Evolutionary conservation across 2,329 filamentous ascomycete species (phyloP).

Genomic region (Dryadomyces quercus-mongolicae): DNA sequence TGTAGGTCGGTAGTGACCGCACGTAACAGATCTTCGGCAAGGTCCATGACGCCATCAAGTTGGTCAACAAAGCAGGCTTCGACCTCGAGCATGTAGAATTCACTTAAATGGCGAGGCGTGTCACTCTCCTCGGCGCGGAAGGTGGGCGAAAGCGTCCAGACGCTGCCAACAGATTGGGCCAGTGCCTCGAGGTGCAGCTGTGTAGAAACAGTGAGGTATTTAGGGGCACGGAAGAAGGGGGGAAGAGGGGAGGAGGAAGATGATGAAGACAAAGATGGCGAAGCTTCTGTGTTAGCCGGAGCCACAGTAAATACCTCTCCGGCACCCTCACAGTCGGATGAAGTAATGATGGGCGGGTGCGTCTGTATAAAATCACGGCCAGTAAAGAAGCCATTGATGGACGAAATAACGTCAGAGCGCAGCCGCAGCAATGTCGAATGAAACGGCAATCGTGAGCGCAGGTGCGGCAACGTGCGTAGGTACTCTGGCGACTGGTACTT

Average conservation of each 20-base stretch:
- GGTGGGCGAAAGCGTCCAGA: conserved; percentile 88
- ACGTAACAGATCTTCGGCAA: conserved; percentile 70
- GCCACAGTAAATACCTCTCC: conserved; percentile 77
- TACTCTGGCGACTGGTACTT: conserved; percentile 90
- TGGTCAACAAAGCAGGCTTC: conserved; percentile 70
- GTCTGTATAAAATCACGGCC: conserved; percentile 63
- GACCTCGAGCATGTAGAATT: conserved; percentile 98
- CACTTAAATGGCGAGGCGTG: conserved; percentile 84
- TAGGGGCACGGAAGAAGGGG: conserved; percentile 72
- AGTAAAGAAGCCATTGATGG: conserved; percentile 65
- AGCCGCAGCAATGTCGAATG: conserved; percentile 72
- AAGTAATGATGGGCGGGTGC: conserved; percentile 89
- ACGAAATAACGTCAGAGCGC: conserved; percentile 66
- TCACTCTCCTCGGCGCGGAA: conserved; percentile 92
- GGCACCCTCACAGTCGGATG: conserved; percentile 92
- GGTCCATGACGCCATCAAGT: conserved; percentile 59
- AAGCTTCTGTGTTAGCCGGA: conserved; percentile 15
- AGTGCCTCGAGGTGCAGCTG: conserved; percentile 92
- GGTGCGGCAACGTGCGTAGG: conserved; percentile 75
- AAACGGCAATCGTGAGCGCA: conserved; percentile 69
- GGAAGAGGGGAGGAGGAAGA: neutral
- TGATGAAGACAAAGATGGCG: neutral
- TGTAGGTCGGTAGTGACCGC: conserved; percentile 29
- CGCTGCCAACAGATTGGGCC: conserved; percentile 74
- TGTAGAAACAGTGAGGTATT: conserved; percentile 90